Base-by-base conservation (phyloP, 495 filamentous ascomycete species). In the Glarea lozoyensis region DNA sequence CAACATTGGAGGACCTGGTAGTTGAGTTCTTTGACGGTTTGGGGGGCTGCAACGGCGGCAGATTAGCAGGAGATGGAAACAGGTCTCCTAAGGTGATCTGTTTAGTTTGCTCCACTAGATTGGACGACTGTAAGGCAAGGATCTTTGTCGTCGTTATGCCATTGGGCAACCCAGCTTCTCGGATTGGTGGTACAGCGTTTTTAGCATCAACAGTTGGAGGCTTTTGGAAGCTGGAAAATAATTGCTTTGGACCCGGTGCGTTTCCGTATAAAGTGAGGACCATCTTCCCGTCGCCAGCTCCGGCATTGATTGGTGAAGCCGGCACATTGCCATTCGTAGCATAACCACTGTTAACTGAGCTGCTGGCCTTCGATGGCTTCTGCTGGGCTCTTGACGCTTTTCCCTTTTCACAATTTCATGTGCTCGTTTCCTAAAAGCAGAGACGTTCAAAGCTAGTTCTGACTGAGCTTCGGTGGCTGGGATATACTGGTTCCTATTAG, bases 211-310 rank as follows among this genome's bases (percentile, higher is more conserved):
- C 55, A 33, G 66, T 60, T n/a, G 67, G 62, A 13, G 66, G 65
- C 38, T 72, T 69, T 49, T 82, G 81, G 19, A 88, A 62, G 60
- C 88, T 93, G 11, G 88, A 88, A 60, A 88, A 94, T 12, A 94
- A 67, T 41, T 90, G 86, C 50, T 79, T 83, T 11, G 81, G 68
- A 23, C 75, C 78, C 21, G 76, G 72, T n/a, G 79, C 79, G 37
- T 79, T 79, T 24, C 79, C 81, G 40, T 76, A 81, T 1, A 92
- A 65, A 0, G 83, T 87, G 46, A 94, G 62, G 1, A 86, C 80
- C 18, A 75, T 60, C 33, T 73, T 73, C 24, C 71, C 72, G 25
- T 66, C 62, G 12, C 64, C 46, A 12, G 46, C 42, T 35, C 37
- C 41, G 13, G 48, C 45, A 30, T 36, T 56, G 37, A 36, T 58